phyloP scores from a whole-genome alignment of 2,329 filamentous ascomycete species.

The Pseudonectria foliicola region DNA sequence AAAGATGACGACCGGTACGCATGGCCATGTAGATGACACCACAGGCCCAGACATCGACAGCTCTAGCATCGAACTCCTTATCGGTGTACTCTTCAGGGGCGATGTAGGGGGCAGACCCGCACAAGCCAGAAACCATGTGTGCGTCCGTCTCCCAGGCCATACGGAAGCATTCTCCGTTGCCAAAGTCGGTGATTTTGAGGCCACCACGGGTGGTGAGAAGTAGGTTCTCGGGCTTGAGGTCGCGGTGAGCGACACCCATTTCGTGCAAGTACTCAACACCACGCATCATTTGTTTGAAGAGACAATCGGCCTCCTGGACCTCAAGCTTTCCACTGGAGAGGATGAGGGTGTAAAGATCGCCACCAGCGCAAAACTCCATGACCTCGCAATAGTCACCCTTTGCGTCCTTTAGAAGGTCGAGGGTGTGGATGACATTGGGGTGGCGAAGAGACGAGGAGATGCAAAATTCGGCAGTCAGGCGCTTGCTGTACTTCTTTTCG shows the following conservation, averaged over 20 bases:
- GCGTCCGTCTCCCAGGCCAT: constrained; percentile 99
- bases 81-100: constrained; percentile 94
- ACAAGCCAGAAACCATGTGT: constrained; percentile 96
- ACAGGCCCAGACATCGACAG: constrained; percentile 97
- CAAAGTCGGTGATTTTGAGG: constrained; percentile 97
- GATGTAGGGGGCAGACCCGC: constrained; percentile 94
- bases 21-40: constrained; percentile 99
- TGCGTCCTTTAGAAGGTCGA: constrained; percentile 89
- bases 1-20: constrained; percentile 90
- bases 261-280: constrained; percentile 99
- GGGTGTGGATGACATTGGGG: constrained; percentile 95
- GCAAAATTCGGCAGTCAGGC: constrained; percentile 94
- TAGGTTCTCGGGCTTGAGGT: constrained; percentile 94
- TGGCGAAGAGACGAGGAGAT: constrained; percentile 95
- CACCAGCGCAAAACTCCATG: constrained; percentile 98
- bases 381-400: constrained; percentile 98
- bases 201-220: constrained; percentile 86
- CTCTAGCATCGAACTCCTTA: constrained; percentile 91
- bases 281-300: constrained; percentile 98
- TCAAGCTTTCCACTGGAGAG: constrained; percentile 87
- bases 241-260: constrained; percentile 96
- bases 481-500: constrained; percentile 95
- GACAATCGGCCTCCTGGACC: constrained; percentile 89
- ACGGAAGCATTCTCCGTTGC: constrained; percentile 97
- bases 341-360: constrained; percentile 90